phyloP scores from a whole-genome alignment of 345 rosid genomes.

The Raphanus raphanistrum region DNA sequence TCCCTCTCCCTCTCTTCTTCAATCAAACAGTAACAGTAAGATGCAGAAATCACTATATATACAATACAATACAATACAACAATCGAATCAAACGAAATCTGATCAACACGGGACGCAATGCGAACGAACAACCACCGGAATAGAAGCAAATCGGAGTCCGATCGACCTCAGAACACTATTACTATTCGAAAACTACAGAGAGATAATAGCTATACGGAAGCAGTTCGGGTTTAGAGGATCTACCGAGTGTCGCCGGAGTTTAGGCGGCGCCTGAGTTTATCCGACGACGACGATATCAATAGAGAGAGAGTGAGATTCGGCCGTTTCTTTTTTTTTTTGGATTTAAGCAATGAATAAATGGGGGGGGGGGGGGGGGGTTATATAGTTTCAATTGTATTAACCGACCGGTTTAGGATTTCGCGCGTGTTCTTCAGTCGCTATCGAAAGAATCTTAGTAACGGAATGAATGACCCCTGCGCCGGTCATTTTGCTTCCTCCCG shows the following conservation, averaged over 20 bases:
- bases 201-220: not conserved
- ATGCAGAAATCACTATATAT: conserved; percentile 10
- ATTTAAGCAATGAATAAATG: not conserved
- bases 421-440: conserved; percentile 36
- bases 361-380: not conserved
- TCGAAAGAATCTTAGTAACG: conserved; percentile 12
- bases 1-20: conserved; percentile 24
- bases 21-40: conserved; percentile 11
- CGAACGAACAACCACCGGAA: too few species aligned
- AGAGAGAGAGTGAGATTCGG: conserved; percentile 22
- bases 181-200: not conserved
- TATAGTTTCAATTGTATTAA: not conserved
- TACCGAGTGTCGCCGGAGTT: conserved; percentile 13
- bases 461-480: conserved; percentile 3
- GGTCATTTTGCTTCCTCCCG: conserved; percentile 1
- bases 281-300: not conserved
- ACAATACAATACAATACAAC: too few species aligned
- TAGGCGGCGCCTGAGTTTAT: conserved; percentile 25
- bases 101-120: too few species aligned
- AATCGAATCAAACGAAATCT: too few species aligned
- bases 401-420: conserved; percentile 6
- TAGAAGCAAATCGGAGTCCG: not conserved
- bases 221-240: not conserved
- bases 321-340: conserved; percentile 21
- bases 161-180: not conserved